Evolutionary conservation across 2,329 filamentous ascomycete genomes (phyloP).

Genomic region (Alternaria metachromatica): DNA sequence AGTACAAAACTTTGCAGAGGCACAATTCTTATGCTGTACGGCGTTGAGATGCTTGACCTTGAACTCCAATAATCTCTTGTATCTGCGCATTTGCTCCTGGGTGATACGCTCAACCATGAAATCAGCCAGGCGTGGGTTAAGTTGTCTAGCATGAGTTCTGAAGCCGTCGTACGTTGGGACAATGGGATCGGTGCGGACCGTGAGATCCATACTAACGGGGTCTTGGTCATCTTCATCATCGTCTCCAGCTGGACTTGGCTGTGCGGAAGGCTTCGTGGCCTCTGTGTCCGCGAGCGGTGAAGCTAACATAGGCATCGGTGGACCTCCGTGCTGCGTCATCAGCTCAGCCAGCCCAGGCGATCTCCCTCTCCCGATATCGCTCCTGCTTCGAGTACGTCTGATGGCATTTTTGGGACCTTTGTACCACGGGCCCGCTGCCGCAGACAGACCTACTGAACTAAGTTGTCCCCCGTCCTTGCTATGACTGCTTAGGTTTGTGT

Average conservation of each 20-base stretch:
- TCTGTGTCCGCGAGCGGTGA: slow-evolving; percentile 53
- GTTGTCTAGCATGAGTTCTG: slow-evolving; percentile 70
- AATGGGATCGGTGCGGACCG: slow-evolving; percentile 69
- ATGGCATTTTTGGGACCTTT: slow-evolving; percentile 52
- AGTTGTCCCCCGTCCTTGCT: slow-evolving; percentile 63
- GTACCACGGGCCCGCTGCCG: slow-evolving; percentile 45
- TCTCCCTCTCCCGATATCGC: slow-evolving; percentile 56
- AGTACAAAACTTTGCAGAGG: slow-evolving; percentile 68
- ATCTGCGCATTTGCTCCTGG: slow-evolving; percentile 78
- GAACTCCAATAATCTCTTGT: slow-evolving; percentile 75
- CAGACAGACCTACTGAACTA: slow-evolving; percentile 49
- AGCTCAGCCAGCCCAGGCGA: slow-evolving; percentile 59
- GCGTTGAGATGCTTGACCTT: slow-evolving; percentile 73
- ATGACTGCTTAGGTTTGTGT: slow-evolving; percentile 49
- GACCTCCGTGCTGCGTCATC: slow-evolving; percentile 64
- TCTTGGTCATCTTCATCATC: slow-evolving; percentile 56
- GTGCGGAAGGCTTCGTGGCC: slow-evolving; percentile 40
- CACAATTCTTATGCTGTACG: slow-evolving; percentile 64
- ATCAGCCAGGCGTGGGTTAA: slow-evolving; percentile 75
- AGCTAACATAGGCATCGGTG: slow-evolving; percentile 63
- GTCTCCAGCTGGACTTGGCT: slow-evolving; percentile 46
- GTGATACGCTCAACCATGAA: slow-evolving; percentile 81
- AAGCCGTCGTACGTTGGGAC: slow-evolving; percentile 79
- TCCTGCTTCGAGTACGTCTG: slow-evolving; percentile 62
- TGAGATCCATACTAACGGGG: slow-evolving; percentile 67